Evolutionary conservation across 2,329 filamentous ascomycete species (phyloP), one percentile per base, ranked within the genome.

Genomic region (Penicillium fuscoglaucum): DNA sequence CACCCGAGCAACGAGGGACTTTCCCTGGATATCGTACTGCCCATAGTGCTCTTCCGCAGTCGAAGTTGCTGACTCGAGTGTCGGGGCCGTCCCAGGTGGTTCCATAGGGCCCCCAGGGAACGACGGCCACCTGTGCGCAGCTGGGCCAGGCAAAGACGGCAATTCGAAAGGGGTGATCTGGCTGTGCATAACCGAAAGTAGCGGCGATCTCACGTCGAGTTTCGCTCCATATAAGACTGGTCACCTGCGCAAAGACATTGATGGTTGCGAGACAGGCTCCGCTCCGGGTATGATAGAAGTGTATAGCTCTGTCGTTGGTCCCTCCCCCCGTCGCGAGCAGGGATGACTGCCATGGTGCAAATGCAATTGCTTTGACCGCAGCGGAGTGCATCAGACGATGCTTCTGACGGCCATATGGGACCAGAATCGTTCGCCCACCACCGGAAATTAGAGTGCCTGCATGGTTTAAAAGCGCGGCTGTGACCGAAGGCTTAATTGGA

Each of bases 121-220:
- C 89, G 17, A 89, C 88, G 12, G 91, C 89, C 1, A 97, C 84
- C 71, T 95, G 90, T 63, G 86, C 85, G 75, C 95, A 98, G 55
- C 90, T 89, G 0, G 95, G 95, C 95, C 95, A 98, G 46, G 89
- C 89, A 75, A 97, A 99, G 9, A 98, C 88, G 1, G 92, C 95
- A 63, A 99, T 90, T 21, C 95, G 87, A 67, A 89, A 90, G 0
- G 90, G 86, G 70, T 99, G 95, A 43, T 96, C 90, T 1, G 93
- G 92, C 66, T 96, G 89, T 4, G 93, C 87, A 70, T 96, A 98
- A 5, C 95, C 93, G 76, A 99, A 97, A 0, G 93, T 97, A 1
- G 92, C 95, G 0, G 86, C 90, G 62, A 99, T 95, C 73, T 98
- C 95, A 39, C 90, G 87, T 12, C 90, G 84, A 12, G 87, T 93